Base-by-base conservation (phyloP, 441 rosid genomes). In the Biscutella laevigata region DNA sequence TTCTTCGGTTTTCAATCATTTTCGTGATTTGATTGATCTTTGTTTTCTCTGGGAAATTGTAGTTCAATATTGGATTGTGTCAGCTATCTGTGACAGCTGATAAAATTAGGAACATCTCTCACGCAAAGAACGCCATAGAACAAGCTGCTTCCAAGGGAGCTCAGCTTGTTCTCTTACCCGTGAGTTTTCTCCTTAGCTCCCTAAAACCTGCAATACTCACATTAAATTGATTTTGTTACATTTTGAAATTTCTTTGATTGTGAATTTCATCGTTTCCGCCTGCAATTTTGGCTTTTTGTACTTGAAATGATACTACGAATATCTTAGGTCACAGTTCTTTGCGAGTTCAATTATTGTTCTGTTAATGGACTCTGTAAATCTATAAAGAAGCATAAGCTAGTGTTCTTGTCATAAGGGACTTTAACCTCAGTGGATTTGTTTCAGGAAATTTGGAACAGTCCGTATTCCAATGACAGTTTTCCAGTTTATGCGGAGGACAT, bases 361-460 rank as follows among this genome's bases (percentile, higher is more conserved):
- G 37, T 33, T 25, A 15, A 16, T 40, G 8, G 44, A 24, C 7
- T 43, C 30, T 5, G 11, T 8, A 15, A 16, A n/a, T 4, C 4
- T 25, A 3, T 10, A 2, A 20, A 19, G 4, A 22, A 13, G 42
- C 35, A 20, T 6, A 25, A 24, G 52, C 22, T 41, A 20, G 14
- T 48, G 39, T 24, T 16, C 7, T 30, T 4, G 8, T 37, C 16
- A 46, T 8, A 0, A 21, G n/a, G 25, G 28, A 11, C 11, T 45
- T 35, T 29, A 0, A 12, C n/a, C 4, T 36, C 9, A 6, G 2
- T 24, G 28, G 39, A 14, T 24, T 49, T 66, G 40, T 55, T 8
- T 64, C 72, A 91, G 95, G 95, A 91, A 70, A 88, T 91, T 56
- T 91, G 95, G 96, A 92, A 92, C 46, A 72, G 84, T 73, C 89